A percentile compares a stretch with the other conserved stretches of the same genome.
Evolutionary conservation across 2,329 filamentous ascomycete genomes (phyloP).

Genomic region (Decorospora gaudefroyi): DNA sequence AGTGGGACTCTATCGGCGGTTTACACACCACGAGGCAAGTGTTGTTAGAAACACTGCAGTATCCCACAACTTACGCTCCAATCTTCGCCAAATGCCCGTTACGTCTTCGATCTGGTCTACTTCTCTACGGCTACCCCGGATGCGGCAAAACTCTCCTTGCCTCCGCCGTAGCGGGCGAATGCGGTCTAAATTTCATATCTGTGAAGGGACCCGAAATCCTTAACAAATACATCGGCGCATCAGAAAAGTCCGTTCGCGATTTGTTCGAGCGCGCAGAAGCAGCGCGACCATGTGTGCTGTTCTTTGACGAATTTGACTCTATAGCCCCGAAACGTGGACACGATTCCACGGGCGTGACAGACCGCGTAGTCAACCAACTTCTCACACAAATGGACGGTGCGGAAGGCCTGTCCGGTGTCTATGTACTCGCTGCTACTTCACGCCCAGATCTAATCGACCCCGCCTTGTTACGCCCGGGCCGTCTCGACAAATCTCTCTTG

Average conservation of each 20-base stretch:
- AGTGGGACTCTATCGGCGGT: constrained; percentile 89
- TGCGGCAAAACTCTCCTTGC: constrained; percentile 96
- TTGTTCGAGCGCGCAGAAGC: constrained; percentile 91
- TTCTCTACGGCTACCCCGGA: constrained; percentile 93
- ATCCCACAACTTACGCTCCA: constrained; percentile 95
- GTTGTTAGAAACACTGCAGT: constrained; percentile 93
- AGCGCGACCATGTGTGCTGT: constrained; percentile 89
- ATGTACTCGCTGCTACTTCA: constrained; percentile 92
- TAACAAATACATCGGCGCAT: constrained; percentile 98
- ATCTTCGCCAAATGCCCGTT: constrained; percentile 96
- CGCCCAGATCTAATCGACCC: constrained; percentile 95
- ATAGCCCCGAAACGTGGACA: constrained; percentile 97
- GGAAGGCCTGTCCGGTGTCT: constrained; percentile 91
- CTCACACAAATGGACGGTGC: constrained; percentile 99
- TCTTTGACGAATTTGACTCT: constrained; percentile 98
- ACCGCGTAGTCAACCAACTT: constrained; percentile 96
- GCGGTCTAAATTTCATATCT: constrained; percentile 95
- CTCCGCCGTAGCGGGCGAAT: constrained; percentile 96
- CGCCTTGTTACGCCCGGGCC: constrained; percentile 84
- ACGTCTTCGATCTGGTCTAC: constrained; percentile 86
- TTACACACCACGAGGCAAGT: constrained; percentile 83
- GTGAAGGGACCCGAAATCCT: constrained; percentile 98
- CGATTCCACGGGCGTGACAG: constrained; percentile 97
- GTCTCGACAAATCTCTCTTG: constrained; percentile 88
- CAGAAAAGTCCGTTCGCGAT: constrained; percentile 93